A percentile compares a stretch with the other conserved stretches of the same genome.
These are phyloP conservation scores for Jaltomata sinuosa DNA, from an alignment of 257 asterid genomes.

Conservation along the genomic window DNA sequence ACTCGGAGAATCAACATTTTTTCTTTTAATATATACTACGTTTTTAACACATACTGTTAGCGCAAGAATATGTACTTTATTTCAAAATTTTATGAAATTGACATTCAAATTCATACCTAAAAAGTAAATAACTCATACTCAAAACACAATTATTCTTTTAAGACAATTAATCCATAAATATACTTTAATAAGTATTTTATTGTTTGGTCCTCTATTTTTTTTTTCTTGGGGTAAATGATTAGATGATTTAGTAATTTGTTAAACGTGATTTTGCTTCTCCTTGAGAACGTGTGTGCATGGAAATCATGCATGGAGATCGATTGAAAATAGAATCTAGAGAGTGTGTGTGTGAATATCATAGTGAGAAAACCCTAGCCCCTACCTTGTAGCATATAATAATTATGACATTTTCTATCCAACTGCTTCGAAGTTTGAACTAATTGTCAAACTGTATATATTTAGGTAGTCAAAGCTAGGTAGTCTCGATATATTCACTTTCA, in stretches of 20 bases:
- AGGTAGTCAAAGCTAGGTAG: background rate
- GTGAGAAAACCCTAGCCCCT: background rate
- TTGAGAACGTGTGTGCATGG: background rate
- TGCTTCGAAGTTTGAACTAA: background rate
- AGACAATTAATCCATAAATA: background rate
- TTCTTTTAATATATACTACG: background rate
- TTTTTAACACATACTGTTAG: too few species aligned
- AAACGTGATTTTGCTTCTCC: background rate
- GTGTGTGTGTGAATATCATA: background rate
- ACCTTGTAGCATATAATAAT: background rate
- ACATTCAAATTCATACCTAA: background rate
- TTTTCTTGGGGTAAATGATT: background rate
- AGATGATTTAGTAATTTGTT: background rate
- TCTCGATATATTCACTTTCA: background rate
- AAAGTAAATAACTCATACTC: background rate
- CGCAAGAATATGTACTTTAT: background rate
- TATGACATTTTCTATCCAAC: background rate
- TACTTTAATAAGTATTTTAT: background rate
- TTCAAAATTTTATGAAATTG: background rate
- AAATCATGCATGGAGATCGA: background rate
- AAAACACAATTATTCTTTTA: background rate
- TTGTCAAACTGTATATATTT: background rate
- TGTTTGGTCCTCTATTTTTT: background rate
- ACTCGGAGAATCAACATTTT: background rate
- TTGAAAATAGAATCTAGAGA: background rate